A percentile compares a stretch with the other conserved stretches of the same genome.
Evolutionary conservation across 306 rosid genomes (phyloP).

Genomic region (barrel medic (Medicago truncatula)): MtrunA17r5.0-ANR NC_053048.1:8989501-8990000

Average conservation of each 20-base stretch:
- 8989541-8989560: conserved; percentile 23
- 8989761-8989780: conserved; percentile 40
- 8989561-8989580: conserved; percentile 10
- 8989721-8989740: conserved; percentile 53
- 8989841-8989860: conserved; percentile 55
- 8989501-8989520: neutral
- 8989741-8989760: conserved; percentile 46
- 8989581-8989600: neutral
- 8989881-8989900: conserved; percentile 37
- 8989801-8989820: conserved; percentile 63
- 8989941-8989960: neutral
- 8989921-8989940: neutral
- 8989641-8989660: conserved; percentile 43
- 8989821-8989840: conserved; percentile 39
- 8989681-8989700: conserved; percentile 66
- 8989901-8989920: neutral
- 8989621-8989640: conserved; percentile 59
- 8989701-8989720: conserved; percentile 53
- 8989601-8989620: conserved; percentile 5
- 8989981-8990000: neutral
- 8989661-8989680: conserved; percentile 28
- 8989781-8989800: conserved; percentile 68
- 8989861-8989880: conserved; percentile 59
- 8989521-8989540: conserved; percentile 6
- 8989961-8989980: neutral